These are phyloP conservation scores for Alternaria ethzedia DNA, from an alignment of 2,329 filamentous ascomycete species.

Conservation along the genomic window DNA sequence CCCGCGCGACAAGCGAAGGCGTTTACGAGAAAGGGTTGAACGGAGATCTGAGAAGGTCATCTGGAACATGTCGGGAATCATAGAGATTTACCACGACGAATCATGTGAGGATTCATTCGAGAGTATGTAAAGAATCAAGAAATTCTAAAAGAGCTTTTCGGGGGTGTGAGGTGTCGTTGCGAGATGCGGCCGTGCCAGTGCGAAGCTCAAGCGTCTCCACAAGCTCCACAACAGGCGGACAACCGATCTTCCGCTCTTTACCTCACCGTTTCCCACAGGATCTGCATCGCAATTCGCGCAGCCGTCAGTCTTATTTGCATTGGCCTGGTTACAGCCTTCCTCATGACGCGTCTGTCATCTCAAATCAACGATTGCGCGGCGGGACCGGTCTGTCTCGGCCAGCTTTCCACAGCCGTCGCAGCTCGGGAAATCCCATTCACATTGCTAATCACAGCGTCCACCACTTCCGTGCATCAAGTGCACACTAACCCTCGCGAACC, in stretches of 20 bases:
- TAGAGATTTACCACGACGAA: slow-evolving; percentile 35
- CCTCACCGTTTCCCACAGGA: background rate
- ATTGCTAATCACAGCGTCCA: background rate
- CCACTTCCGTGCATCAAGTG: background rate
- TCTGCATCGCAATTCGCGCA: background rate
- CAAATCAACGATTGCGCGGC: background rate
- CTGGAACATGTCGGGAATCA: slow-evolving; percentile 35
- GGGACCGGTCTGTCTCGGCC: background rate
- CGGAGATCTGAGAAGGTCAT: slow-evolving; percentile 29
- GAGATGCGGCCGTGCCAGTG: background rate
- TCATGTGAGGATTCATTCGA: slow-evolving; percentile 35
- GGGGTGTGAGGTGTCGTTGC: background rate
- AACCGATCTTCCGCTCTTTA: background rate
- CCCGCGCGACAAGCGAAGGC: slow-evolving; percentile 31
- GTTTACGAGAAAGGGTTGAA: slow-evolving; percentile 26
- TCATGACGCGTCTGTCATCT: background rate
- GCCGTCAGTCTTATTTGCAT: background rate
- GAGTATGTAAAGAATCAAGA: slow-evolving; percentile 21
- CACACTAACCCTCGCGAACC: background rate
- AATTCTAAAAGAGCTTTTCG: background rate
- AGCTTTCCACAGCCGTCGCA: background rate
- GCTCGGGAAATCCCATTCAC: background rate
- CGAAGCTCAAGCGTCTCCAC: slow-evolving; percentile 7
- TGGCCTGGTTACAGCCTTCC: background rate
- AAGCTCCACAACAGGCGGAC: background rate